Evolutionary conservation across 2,329 filamentous ascomycete species (phyloP), one percentile per base, ranked within the genome.

Genomic region (Beauveria varroae): DNA sequence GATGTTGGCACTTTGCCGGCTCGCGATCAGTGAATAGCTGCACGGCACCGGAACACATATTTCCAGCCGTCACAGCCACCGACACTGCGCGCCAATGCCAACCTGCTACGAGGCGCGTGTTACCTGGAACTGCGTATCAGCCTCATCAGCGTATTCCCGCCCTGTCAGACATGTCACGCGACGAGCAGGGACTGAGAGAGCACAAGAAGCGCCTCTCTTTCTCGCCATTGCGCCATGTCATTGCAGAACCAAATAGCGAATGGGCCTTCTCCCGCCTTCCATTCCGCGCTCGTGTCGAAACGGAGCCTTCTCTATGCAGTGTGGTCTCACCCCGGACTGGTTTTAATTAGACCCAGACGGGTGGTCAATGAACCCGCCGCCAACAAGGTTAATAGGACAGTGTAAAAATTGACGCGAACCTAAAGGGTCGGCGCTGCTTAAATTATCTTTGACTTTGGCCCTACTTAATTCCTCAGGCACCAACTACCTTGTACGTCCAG

Each of bases 131-230:
- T 56, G 24, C 41, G n/a, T 41, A 46, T 56, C 43, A 57, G 54
- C 43, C 43, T 57, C 54, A 57, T 57, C 54, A 47, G 28, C 43
- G 43, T 47, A 37, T 56, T 56, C 54, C 54, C 43, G 28, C 54
- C 28, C 54, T 30, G 54, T 57, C 43, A 54, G 22, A 43, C 37
- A 20, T 54, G 28, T 49, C 55, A 49, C 43, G 28, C 30, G 43
- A 28, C 43, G 28, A 49, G 20, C 43, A 18, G 28, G 55, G 20
- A 57, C 55, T n/a, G 28, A 4, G 26, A 57, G n/a, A n/a, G 28
- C 4, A 37, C 16, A 26, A 26, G 12, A 20, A 2, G 7, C 43
- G 34, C 12, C 52, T 34, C 40, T 18, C 5, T 44, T n/a, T 22
- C 34, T 34, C 24, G 24, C 24, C 54, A 47, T 57, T 24, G 43